A percentile compares a stretch with the other conserved stretches of the same genome.
phyloP scores from a whole-genome alignment of 2,329 filamentous ascomycete genomes.

The Calycina herbarum region DNA sequence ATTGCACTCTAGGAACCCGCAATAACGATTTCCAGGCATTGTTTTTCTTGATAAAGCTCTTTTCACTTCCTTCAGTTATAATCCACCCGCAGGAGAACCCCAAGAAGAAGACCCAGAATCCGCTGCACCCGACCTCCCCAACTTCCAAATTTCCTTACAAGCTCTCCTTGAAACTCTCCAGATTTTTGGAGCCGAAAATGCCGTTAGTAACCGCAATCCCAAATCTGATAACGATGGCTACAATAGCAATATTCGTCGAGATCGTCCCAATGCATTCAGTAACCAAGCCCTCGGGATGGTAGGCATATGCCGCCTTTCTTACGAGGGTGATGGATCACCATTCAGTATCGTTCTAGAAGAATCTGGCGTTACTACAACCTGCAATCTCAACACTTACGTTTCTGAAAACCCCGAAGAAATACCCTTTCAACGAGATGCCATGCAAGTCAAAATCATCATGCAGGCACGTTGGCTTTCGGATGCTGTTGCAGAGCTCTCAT shows the following conservation, averaged over 20 bases:
- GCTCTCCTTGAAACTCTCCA: constrained; percentile 91
- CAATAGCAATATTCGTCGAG: constrained; percentile 60
- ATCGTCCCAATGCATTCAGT: constrained; percentile 74
- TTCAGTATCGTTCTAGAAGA: constrained; percentile 87
- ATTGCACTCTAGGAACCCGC: constrained; percentile 13
- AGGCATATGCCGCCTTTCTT: constrained; percentile 82
- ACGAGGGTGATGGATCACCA: constrained; percentile 71
- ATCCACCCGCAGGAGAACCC: constrained; percentile 45
- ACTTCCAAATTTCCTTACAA: constrained; percentile 83
- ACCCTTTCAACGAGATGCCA: constrained; percentile 77
- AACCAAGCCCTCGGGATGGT: constrained; percentile 80
- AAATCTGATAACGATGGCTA: constrained; percentile 61
- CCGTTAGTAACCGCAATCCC: constrained; percentile 53
- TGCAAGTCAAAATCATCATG: constrained; percentile 95
- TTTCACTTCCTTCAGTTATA: constrained; percentile 82
- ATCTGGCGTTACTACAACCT: constrained; percentile 82
- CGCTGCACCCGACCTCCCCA: constrained; percentile 51
- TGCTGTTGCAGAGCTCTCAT: constrained; percentile 65
- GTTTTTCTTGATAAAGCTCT: constrained; percentile 86
- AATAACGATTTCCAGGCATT: constrained; percentile 50
- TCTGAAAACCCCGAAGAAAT: constrained; percentile 76
- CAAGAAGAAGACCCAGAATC: constrained; percentile 42
- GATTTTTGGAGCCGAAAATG: constrained; percentile 86
- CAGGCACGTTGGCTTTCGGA: constrained; percentile 72
- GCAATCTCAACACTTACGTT: constrained; percentile 86